phyloP scores from a whole-genome alignment of 2,329 filamentous ascomycete species.

The Colletotrichum phormii region DNA sequence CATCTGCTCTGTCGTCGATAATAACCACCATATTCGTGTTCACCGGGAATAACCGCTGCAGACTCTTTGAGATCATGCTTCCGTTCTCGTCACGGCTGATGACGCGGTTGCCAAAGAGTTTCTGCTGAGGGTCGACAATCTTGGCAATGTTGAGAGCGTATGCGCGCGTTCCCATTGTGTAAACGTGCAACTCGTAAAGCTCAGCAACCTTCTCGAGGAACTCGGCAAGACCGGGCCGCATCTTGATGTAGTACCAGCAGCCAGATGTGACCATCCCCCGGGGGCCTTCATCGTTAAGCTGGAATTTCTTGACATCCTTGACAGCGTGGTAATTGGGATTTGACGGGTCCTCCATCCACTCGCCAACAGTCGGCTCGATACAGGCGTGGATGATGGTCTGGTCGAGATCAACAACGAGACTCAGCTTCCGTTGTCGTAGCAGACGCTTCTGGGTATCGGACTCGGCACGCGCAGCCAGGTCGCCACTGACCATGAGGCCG shows the following conservation, averaged over 20 bases:
- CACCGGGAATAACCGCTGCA: constrained; percentile 92
- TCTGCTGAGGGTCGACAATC: constrained; percentile 90
- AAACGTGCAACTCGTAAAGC: constrained; percentile 95
- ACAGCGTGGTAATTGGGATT: constrained; percentile 94
- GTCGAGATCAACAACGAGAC: constrained; percentile 94
- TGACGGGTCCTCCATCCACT: constrained; percentile 89
- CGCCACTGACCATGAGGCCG: constrained; percentile 84
- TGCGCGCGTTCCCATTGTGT: constrained; percentile 98
- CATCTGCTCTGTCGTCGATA: constrained; percentile 95
- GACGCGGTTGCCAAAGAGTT: constrained; percentile 92
- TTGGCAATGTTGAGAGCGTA: constrained; percentile 93
- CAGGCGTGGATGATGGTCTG: constrained; percentile 99
- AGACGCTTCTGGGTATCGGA: constrained; percentile 88
- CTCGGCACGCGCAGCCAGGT: constrained; percentile 84
- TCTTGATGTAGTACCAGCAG: constrained; percentile 99
- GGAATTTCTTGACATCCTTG: constrained; percentile 88
- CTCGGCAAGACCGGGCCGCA: constrained; percentile 84
- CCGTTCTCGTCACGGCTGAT: constrained; percentile 98
- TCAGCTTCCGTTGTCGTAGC: constrained; percentile 84
- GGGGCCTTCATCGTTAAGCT: constrained; percentile 87
- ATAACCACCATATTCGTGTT: constrained; percentile 99
- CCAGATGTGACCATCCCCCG: constrained; percentile 71
- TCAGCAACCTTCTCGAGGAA: constrained; percentile 84
- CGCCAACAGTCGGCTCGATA: constrained; percentile 94
- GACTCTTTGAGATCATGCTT: constrained; percentile 88